phyloP scores from a whole-genome alignment of 1,139 yeast species.

The Pichia sp. region DNA sequence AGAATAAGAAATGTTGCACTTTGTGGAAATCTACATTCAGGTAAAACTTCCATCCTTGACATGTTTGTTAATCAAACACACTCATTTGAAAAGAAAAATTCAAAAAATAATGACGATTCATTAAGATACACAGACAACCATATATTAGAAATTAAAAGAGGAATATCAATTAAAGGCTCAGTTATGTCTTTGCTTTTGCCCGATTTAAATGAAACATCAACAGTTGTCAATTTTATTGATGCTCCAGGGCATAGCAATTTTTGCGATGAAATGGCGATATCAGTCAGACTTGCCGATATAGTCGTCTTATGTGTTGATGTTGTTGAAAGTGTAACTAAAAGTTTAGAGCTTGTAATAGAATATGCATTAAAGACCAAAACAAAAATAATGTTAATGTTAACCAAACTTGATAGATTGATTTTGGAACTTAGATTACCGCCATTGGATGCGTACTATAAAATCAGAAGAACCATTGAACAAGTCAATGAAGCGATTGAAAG shows the following conservation, averaged over 20 bases:
- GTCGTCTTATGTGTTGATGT: conserved; percentile 71
- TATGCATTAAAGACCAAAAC: conserved; percentile 44
- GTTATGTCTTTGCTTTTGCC: conserved; percentile 61
- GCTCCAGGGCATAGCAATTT: conserved; percentile 92
- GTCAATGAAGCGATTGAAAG: conserved; percentile 48
- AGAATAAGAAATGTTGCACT: conserved; percentile 73
- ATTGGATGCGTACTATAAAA: conserved; percentile 62
- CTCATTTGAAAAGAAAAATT: conserved; percentile 28
- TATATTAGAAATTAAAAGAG: conserved; percentile 62
- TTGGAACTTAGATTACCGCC: conserved; percentile 75
- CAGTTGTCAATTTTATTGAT: conserved; percentile 61
- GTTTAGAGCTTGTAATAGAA: conserved; percentile 45
- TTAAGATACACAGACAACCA: conserved; percentile 67
- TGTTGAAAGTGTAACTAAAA: conserved; percentile 68
- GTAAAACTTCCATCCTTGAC: conserved; percentile 81
- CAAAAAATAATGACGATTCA: conserved; percentile 27
- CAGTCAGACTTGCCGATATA: conserved; percentile 58
- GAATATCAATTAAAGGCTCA: conserved; percentile 58
- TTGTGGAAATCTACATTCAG: conserved; percentile 80
- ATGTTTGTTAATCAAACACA: conserved; percentile 63
- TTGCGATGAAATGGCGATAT: conserved; percentile 61
- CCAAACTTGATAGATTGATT: conserved; percentile 77
- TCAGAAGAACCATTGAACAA: conserved; percentile 56
- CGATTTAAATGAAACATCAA: conserved; percentile 50
- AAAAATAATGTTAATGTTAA: conserved; percentile 59